These are phyloP conservation scores for Aspergillus tanneri DNA, from an alignment of 2,329 filamentous ascomycete species.

Conservation along the genomic window DNA sequence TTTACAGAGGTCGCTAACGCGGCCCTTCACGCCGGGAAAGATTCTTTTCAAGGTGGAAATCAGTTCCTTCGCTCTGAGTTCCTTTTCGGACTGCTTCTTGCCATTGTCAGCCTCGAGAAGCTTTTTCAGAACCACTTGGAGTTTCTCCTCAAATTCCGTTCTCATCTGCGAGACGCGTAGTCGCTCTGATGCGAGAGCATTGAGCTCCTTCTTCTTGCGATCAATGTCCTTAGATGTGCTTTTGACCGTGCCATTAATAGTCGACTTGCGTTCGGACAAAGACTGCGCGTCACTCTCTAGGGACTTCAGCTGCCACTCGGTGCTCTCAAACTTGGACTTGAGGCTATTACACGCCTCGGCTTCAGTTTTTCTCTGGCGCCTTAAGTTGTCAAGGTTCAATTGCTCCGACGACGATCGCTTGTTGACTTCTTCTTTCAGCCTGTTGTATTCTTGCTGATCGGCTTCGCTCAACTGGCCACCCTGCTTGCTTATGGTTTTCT, in stretches of 20 bases:
- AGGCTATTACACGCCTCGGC: constrained; percentile 87
- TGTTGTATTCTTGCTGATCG: constrained; percentile 87
- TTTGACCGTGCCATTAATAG: constrained; percentile 63
- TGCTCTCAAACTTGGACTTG: constrained; percentile 80
- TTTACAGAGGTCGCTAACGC: constrained; percentile 86
- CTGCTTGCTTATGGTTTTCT: constrained; percentile 78
- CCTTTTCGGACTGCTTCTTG: constrained; percentile 79
- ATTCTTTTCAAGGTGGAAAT: constrained; percentile 84
- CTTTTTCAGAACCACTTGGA: constrained; percentile 75
- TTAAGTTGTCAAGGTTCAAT: constrained; percentile 79
- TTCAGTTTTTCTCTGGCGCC: constrained; percentile 85
- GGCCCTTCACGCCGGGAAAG: constrained; percentile 86
- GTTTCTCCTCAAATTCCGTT: constrained; percentile 88
- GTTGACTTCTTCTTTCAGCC: constrained; percentile 79
- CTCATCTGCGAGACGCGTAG: constrained; percentile 76
- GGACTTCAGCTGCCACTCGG: constrained; percentile 70
- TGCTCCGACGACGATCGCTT: constrained; percentile 78
- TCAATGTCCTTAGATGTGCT: constrained; percentile 76
- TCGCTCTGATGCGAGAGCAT: constrained; percentile 78
- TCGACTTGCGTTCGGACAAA: constrained; percentile 66
- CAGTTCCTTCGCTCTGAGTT: constrained; percentile 75
- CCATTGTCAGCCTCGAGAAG: constrained; percentile 84
- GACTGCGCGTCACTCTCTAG: constrained; percentile 68
- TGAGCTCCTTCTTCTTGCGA: constrained; percentile 85
- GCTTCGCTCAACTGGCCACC: constrained; percentile 81